These are phyloP conservation scores for Coelastrella sp. DNA, from an alignment of 139 green algal genomes.

Conservation along the genomic window DNA sequence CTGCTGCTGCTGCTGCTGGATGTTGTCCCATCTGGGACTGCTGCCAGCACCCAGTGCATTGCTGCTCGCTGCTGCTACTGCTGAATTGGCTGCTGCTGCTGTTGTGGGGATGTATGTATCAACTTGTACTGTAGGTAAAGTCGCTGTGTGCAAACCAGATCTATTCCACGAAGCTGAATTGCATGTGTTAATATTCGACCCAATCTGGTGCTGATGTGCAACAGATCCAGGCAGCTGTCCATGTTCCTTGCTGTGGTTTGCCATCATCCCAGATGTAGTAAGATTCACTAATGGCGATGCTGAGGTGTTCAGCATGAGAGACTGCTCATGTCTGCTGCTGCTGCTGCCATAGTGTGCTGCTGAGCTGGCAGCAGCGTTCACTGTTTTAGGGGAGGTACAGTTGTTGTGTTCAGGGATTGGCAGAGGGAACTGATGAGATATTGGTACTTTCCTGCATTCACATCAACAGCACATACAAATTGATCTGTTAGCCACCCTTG, in stretches of 20 bases:
- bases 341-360: background rate
- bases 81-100: background rate
- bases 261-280: background rate
- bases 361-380: background rate
- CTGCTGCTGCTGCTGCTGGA: too few species aligned
- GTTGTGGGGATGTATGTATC: background rate
- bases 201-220: too few species aligned
- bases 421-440: constrained; percentile 15
- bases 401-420: background rate
- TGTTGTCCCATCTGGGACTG: too few species aligned
- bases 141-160: too few species aligned
- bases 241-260: background rate
- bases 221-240: background rate
- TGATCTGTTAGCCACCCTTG: too few species aligned
- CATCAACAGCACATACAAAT: background rate
- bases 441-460: constrained; percentile 15
- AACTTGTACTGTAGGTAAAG: too few species aligned
- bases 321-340: background rate
- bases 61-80: background rate
- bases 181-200: too few species aligned
- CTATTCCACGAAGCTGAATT: too few species aligned
- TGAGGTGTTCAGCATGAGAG: background rate
- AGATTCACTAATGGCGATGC: background rate
- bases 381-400: background rate
- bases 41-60: background rate